Conservation (phyloP, 208 protist genomes). For the Leishmania major region DNA sequence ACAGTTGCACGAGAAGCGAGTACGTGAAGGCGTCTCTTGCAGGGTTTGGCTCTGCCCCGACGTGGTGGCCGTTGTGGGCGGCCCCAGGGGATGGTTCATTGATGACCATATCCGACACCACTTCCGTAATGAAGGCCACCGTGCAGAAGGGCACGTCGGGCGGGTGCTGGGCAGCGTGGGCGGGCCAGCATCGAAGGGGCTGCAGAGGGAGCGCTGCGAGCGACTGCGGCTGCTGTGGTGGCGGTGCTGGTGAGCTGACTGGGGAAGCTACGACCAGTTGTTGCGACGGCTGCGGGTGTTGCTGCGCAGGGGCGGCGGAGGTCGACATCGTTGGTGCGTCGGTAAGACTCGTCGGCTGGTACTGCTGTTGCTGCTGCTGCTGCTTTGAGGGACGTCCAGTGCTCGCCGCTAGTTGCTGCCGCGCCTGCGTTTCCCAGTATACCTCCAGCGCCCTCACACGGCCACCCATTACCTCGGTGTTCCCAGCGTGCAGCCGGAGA, state of each 20-base stretch:
- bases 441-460: conserved; percentile 50
- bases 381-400: conserved; percentile 44
- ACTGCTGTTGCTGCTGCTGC: conserved; percentile 10
- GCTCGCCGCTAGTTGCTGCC: conserved; percentile 34
- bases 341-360: conserved; percentile 1
- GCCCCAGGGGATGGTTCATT: conserved; percentile 29
- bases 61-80: neutral
- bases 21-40: conserved; percentile 21
- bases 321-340: neutral
- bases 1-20: conserved; percentile 57
- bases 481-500: conserved; percentile 51
- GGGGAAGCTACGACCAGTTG: neutral
- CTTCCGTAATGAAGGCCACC: conserved; percentile 55
- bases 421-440: conserved; percentile 48
- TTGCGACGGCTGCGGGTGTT: conserved; percentile 2
- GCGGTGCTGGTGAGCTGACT: neutral
- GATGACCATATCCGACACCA: conserved; percentile 65
- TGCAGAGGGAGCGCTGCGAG: conserved; percentile 13
- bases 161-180: conserved; percentile 13
- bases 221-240: neutral
- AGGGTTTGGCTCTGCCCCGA: neutral
- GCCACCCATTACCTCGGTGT: conserved; percentile 54
- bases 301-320: neutral
- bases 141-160: conserved; percentile 43
- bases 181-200: conserved; percentile 26